A percentile compares a stretch with the other conserved stretches of the same genome.
Evolutionary conservation across 1,139 yeast species (phyloP).

Genomic region (Hyphopichia buzzinii): DNA sequence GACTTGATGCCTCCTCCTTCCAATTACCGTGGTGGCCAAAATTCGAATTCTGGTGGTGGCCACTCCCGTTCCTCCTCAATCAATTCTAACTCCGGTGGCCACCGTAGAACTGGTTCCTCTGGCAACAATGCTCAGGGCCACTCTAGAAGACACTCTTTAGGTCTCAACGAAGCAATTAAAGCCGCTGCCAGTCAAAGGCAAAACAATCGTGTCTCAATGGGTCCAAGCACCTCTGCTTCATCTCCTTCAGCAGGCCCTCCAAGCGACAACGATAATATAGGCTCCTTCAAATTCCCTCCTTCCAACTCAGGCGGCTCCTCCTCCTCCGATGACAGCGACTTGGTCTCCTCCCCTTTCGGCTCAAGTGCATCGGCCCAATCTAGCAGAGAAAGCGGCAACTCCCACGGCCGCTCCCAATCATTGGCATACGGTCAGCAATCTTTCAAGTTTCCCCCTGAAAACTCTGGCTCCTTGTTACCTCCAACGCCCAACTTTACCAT

Average conservation of each 20-base stretch:
- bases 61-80: slow-evolving; percentile 37
- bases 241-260: not conserved
- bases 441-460: slow-evolving; percentile 44
- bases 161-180: slow-evolving; percentile 90
- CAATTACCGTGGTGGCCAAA: slow-evolving; percentile 11
- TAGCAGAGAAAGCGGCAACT: slow-evolving; percentile 14
- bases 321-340: slow-evolving; percentile 4
- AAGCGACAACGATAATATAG: slow-evolving; percentile 3
- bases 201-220: slow-evolving; percentile 35
- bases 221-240: slow-evolving; percentile 29
- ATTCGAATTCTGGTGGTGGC: slow-evolving; percentile 3
- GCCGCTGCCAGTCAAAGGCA: slow-evolving; percentile 92
- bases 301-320: slow-evolving; percentile 5
- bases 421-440: slow-evolving; percentile 47
- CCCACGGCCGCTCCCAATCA: slow-evolving; percentile 34
- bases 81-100: slow-evolving; percentile 19
- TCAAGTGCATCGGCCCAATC: slow-evolving; percentile 12
- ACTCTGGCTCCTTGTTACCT: slow-evolving; percentile 31
- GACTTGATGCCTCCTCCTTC: slow-evolving; percentile 30
- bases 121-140: slow-evolving; percentile 54
- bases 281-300: slow-evolving; percentile 6
- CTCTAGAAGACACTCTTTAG: slow-evolving; percentile 86
- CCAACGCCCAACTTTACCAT: slow-evolving; percentile 46
- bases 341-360: slow-evolving; percentile 21
- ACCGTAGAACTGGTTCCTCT: slow-evolving; percentile 38